Conservation (phyloP, 768 basidiomycete genomes). For the Holtermanniella nyarrowii region DNA sequence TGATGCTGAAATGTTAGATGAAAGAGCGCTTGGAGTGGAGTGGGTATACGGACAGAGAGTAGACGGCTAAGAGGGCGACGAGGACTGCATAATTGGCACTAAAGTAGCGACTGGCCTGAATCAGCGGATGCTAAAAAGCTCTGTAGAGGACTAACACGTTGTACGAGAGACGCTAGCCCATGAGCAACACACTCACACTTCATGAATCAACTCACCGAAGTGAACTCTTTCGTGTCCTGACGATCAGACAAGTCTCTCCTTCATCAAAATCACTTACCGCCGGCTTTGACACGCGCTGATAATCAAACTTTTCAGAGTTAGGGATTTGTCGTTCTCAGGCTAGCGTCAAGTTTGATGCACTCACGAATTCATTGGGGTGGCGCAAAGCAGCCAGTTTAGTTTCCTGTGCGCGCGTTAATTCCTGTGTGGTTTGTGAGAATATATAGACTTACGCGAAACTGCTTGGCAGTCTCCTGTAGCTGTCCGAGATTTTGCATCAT, state of each 20-base stretch:
- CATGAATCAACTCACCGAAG: conserved; percentile 5
- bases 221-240: conserved; percentile 24
- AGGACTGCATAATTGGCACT: conserved; percentile 87
- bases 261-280: background rate
- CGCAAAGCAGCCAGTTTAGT: conserved; percentile 19
- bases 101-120: conserved; percentile 57
- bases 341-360: background rate
- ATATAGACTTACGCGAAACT: conserved; percentile 13
- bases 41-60: conserved; percentile 55
- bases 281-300: conserved; percentile 18
- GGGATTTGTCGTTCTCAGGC: background rate
- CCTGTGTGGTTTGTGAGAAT: background rate
- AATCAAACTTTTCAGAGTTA: too few relatives aligned
- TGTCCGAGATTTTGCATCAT: conserved; percentile 1
- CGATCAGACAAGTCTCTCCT: background rate
- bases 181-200: background rate
- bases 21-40: background rate
- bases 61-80: conserved; percentile 76
- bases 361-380: conserved; percentile 19
- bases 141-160: background rate
- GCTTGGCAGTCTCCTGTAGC: conserved; percentile 20
- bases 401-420: conserved; percentile 6
- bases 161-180: background rate
- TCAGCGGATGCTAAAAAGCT: background rate
- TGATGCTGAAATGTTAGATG: conserved; percentile 50